Base-by-base conservation (phyloP, 2,329 filamentous ascomycete species). In the Alternaria tenuissima region DNA sequence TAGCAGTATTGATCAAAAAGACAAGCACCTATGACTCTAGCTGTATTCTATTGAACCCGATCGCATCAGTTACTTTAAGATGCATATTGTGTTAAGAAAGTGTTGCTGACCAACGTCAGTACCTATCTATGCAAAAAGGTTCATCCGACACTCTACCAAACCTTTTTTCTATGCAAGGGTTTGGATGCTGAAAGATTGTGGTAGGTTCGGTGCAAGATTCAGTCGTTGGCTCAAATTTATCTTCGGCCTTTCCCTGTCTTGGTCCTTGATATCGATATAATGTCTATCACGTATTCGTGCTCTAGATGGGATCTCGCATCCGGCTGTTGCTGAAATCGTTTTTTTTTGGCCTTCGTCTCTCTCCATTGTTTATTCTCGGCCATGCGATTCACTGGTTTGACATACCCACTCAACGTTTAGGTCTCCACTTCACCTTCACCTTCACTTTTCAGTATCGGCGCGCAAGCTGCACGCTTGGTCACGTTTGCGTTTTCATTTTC, bases 31-130 rank as follows among this genome's bases (percentile, higher is more conserved):
- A 49, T 65, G 48, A 20, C 7, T 11, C 7, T 4, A n/a, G 8
- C 38, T 24, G 5, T 66, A 61, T 72, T 8, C 68, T 69, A 34
- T 61, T 68, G 12, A 67, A 70, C 49, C 61, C 66, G 14, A 71
- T 75, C 36, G 52, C 8, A 62, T 62, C 46, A 63, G 64, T 51
- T 73, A 70, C 59, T 73, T 64, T 61, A 66, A 73, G 60, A 63
- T 44, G 36, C 38, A 22, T 18, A 30, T 8, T 4, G 2, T 65
- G 61, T 46, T 32, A 42, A 39, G 47, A 55, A 32, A 32, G 26
- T 55, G 24, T 44, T 42, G n/a, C 67, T 71, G 36, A 64, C 65
- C 20, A 66, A 66, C 11, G 47, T 70, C 57, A 65, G 72, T 44
- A 64, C 65, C 52, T 67, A 67, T 47, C 61, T 64, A 7, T 64